Percentiles rank a stretch among this genome's conserved stretches.
phyloP scores from a whole-genome alignment of 2,329 filamentous ascomycete species.

The Tricladium varicosporioides region DNA sequence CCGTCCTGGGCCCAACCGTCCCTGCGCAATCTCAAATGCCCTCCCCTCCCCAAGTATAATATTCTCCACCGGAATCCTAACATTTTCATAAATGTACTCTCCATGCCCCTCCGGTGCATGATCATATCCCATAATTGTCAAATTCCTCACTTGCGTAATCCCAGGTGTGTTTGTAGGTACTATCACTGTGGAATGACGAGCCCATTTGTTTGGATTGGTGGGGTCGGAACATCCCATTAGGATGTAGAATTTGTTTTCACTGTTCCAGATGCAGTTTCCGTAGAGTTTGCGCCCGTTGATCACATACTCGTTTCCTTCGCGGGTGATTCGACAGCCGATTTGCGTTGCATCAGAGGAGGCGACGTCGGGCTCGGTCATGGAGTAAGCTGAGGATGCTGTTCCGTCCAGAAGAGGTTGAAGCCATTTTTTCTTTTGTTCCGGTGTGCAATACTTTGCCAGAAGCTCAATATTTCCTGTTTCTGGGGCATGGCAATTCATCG shows the following conservation, averaged over 20 bases:
- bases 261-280: constrained; percentile 40
- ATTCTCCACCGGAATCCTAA: constrained; percentile 39
- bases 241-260: constrained; percentile 23
- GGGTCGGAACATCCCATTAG: constrained; percentile 38
- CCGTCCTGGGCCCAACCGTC: constrained; percentile 39
- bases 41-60: constrained; percentile 41
- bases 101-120: constrained; percentile 43
- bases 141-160: constrained; percentile 38
- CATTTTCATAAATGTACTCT: constrained; percentile 41
- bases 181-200: constrained; percentile 39
- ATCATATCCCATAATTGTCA: constrained; percentile 43
- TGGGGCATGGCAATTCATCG: constrained; percentile 45
- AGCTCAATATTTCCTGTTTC: constrained; percentile 53
- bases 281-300: constrained; percentile 43
- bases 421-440: constrained; percentile 49
- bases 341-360: constrained; percentile 50
- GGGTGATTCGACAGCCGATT: constrained; percentile 38
- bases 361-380: constrained; percentile 50
- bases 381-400: constrained; percentile 47
- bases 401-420: constrained; percentile 48
- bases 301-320: constrained; percentile 38
- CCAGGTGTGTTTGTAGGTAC: constrained; percentile 39
- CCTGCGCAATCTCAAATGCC: constrained; percentile 43
- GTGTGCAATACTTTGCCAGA: constrained; percentile 49
- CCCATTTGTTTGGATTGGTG: constrained; percentile 39